Base-by-base conservation (phyloP, 2,329 filamentous ascomycete species). In the Colletotrichum destructivum region DNA sequence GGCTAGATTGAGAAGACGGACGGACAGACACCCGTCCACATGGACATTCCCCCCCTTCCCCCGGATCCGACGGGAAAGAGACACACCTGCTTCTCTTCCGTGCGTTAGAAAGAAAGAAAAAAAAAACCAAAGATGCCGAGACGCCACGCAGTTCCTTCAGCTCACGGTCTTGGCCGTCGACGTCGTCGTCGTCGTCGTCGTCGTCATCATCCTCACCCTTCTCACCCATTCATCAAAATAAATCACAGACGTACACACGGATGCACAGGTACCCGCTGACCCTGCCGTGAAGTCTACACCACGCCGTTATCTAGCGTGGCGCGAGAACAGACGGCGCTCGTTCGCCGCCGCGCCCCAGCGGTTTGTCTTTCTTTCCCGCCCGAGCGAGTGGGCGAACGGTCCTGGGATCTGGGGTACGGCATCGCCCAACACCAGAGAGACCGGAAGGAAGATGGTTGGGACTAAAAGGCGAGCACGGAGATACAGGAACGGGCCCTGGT, bases 301-400 rank as follows among this genome's bases (percentile, higher is more conserved):
- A 40, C 54, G 55, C 49, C 47, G 35, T 18, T 35, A 18, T 69
- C 35, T 69, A 69, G 61, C 52, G 61, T 69, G 52, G 52, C 51
- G 61, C 66, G 66, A 31, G 31, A 69, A 69, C 66, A 69, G 66
- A 69, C 61, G 40, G 54, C 46, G 38, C 46, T 66, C 62, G 67
- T 54, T 55, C 67, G 67, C 35, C 46, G 38, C 52, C 26, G 15
- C 52, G 31, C 31, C 52, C 8, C 62, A 70, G 66, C 62, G 67
- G 47, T 38, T 56, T 40, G 61, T 46, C 66, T 31, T 31, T 31
- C 31, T 9, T 9, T 31, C 31, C 31, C 31, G 31, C 35, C 52
- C 66, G 40, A 35, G 42, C 23, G 44, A 44, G 52, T 44, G 51
- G 52, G 42, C 23, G 44, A 44, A 38, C 51, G 51, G 61, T 42